Evolutionary conservation across 148 eudicot species (phyloP), one percentile per base, ranked within the genome.

Genomic region (Fallopia convolvulus): DNA sequence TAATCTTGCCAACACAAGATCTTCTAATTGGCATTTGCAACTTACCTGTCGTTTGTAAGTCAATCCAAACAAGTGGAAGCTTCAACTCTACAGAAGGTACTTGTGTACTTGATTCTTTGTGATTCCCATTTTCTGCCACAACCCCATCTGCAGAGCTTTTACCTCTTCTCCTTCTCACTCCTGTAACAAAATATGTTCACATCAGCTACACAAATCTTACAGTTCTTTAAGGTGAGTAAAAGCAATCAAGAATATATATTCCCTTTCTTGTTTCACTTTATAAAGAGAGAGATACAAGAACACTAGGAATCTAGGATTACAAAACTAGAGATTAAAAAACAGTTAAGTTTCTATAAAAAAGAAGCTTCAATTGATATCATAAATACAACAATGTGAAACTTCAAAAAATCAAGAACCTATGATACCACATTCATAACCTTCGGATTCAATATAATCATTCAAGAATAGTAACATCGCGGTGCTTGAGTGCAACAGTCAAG

Each of bases 31-130:
- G 72, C 72, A 68, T 68, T 68, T 15, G 44, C 72, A 79, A 58
- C 85, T 70, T 81, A 91, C 98, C 96, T 46, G 98, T 90, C 92
- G 89, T 93, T 87, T 91, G 96, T 80, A 93, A 75, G 81, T 93
- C 93, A 82, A 93, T 93, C 98, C 98, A 93, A 77, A 91, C 96
- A 40, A 93, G 93, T 6, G 98, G 98, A 78, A 86, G 75, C 82
- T 75, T 88, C 79, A 77, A 91, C 39, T 63, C 14, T 26, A 10
- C 39, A 30, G 70, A 63, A 52, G 58, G 20, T 52, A 13, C 5
- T 52, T 52, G n/a, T 15, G n/a, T 52, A 52, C 17, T 15, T 52
- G 58, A 52, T 46, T 81, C 83, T 6, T 66, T 76, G 58, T 66
- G 74, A 72, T 76, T 81, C 71, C 83, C 89, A 77, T 77, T 82